phyloP scores from a whole-genome alignment of 345 rosid genomes.

The Gossypioides kirkii region DNA sequence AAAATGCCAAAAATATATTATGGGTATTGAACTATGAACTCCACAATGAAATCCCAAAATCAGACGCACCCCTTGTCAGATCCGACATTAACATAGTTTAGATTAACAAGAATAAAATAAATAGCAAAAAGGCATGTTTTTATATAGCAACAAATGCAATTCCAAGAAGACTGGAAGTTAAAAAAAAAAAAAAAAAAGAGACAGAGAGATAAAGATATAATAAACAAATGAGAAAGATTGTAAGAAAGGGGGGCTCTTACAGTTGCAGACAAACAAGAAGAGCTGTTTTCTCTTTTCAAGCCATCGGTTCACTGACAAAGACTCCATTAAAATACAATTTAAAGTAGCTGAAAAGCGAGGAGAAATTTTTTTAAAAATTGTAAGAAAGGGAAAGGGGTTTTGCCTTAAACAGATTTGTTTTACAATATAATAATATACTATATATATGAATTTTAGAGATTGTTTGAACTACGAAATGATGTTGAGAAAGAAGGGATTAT shows the following conservation, averaged over 20 bases:
- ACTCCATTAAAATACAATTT: constrained; percentile 29
- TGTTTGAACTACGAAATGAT: constrained; percentile 13
- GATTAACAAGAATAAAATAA: too few relatives aligned
- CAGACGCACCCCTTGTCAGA: too few relatives aligned
- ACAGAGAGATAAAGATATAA: constrained; percentile 16
- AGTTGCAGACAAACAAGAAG: constrained; percentile 19
- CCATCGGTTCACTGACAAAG: constrained; percentile 45
- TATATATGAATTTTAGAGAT: constrained; percentile 29
- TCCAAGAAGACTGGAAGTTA: constrained; percentile 9
- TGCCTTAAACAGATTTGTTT: not conserved
- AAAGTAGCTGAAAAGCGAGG: constrained; percentile 5
- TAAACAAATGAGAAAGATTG: constrained; percentile 14
- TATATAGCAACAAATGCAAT: not conserved
- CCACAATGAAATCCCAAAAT: too few relatives aligned
- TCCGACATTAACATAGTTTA: too few relatives aligned
- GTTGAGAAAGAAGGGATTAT: not conserved
- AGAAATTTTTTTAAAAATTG: constrained; percentile 14
- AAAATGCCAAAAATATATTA: too few relatives aligned
- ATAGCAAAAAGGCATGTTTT: too few relatives aligned
- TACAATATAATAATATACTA: not conserved
- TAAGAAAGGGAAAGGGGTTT: constrained; percentile 13
- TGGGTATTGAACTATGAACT: too few relatives aligned
- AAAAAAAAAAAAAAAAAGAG: constrained; percentile 13
- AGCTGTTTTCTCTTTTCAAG: constrained; percentile 27
- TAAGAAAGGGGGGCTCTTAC: constrained; percentile 28